Conservation (phyloP, 257 asterid species). For the Gentiana straminea region DNA sequence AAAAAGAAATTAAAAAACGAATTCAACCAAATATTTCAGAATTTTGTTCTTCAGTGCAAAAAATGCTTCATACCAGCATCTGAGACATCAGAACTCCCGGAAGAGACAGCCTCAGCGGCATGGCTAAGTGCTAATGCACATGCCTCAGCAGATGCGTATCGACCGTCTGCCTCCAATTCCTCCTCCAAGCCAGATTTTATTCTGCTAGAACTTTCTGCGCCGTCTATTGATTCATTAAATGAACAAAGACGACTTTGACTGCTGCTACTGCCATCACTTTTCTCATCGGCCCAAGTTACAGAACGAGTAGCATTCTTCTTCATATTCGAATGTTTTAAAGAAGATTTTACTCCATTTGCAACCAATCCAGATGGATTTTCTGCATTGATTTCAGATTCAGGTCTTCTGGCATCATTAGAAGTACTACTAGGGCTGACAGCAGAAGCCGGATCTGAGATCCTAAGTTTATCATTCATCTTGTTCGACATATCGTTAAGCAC, state of each 20-base stretch:
- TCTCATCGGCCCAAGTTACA: constrained; percentile 88
- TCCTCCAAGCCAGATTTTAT: constrained; percentile 14
- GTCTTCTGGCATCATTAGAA: constrained; percentile 7
- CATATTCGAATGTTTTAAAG: constrained; percentile 52
- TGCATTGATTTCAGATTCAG: constrained; percentile 10
- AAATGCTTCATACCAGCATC: constrained; percentile 53
- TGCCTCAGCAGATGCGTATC: constrained; percentile 77
- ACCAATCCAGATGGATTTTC: constrained; percentile 23
- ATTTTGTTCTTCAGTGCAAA: not conserved
- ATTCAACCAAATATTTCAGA: constrained; percentile 5
- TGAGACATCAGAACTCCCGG: constrained; percentile 47
- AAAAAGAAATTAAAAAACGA: constrained; percentile 19
- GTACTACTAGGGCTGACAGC: constrained; percentile 19
- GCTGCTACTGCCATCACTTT: constrained; percentile 20
- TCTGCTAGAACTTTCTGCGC: constrained; percentile 12
- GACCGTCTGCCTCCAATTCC: constrained; percentile 27
- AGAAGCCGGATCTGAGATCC: constrained; percentile 21
- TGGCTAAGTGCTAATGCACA: constrained; percentile 70
- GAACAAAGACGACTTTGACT: constrained; percentile 36
- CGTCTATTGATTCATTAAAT: constrained; percentile 23
- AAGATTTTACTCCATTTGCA: constrained; percentile 37
- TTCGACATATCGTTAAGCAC: constrained; percentile 12
- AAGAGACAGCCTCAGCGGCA: constrained; percentile 83
- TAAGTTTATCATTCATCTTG: constrained; percentile 16
- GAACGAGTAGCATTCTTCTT: constrained; percentile 33